Evolutionary conservation across 2,329 filamentous ascomycete genomes (phyloP).

Genomic region (Aspergillus viridinutans): DNA sequence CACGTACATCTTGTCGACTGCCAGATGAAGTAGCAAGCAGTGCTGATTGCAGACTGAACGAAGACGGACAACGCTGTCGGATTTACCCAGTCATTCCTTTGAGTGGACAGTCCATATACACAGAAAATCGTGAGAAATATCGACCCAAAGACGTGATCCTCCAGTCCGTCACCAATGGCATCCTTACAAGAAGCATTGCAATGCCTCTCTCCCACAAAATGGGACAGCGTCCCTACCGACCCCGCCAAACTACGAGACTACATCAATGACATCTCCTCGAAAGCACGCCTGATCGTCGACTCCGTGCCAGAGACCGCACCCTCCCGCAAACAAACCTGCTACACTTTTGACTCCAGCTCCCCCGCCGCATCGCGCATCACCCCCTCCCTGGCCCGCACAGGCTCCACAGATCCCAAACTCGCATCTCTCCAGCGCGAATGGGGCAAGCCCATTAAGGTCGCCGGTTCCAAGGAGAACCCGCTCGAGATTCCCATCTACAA

Average conservation of each 20-base stretch:
- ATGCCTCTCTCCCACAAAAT: slow-evolving; percentile 54
- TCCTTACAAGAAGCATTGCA: slow-evolving; percentile 57
- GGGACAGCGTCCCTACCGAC: slow-evolving; percentile 44
- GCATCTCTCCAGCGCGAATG: slow-evolving; percentile 70
- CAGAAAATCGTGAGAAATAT: background rate
- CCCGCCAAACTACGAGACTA: slow-evolving; percentile 51
- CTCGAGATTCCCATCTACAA: slow-evolving; percentile 76
- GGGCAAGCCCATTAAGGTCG: slow-evolving; percentile 65
- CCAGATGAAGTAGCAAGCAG: background rate
- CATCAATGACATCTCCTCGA: slow-evolving; percentile 57
- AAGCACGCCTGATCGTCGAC: slow-evolving; percentile 68
- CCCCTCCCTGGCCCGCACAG: slow-evolving; percentile 48
- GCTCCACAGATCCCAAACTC: slow-evolving; percentile 50
- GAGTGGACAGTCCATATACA: background rate
- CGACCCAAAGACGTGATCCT: slow-evolving; percentile 2
- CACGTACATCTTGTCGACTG: background rate
- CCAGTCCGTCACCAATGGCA: slow-evolving; percentile 42
- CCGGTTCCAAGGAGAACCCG: slow-evolving; percentile 68
- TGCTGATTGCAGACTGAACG: background rate
- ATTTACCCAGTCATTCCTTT: background rate
- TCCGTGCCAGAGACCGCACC: slow-evolving; percentile 60
- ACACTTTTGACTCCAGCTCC: slow-evolving; percentile 26
- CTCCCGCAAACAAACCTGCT: background rate
- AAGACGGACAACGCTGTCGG: background rate
- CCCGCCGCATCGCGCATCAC: slow-evolving; percentile 51